These are phyloP conservation scores for Neotropicomus parvogracilis DNA, from an alignment of 1,284 basidiomycete genomes.

Conservation along the genomic window DNA sequence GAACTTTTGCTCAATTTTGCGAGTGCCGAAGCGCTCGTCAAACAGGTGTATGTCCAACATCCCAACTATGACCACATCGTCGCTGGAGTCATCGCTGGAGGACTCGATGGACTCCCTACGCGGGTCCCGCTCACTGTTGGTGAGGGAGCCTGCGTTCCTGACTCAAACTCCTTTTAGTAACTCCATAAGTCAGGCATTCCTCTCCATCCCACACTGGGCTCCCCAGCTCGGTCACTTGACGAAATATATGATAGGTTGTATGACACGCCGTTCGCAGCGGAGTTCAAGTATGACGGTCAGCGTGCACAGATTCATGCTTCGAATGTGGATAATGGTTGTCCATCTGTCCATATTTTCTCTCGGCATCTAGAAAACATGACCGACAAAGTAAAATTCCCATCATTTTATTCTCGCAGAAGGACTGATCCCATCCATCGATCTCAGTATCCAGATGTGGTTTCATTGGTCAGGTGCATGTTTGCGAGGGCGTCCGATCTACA, in stretches of 20 bases:
- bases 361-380: slow-evolving; percentile 93
- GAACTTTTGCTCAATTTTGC: slow-evolving; percentile 47
- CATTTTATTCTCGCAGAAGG: slow-evolving; percentile 1
- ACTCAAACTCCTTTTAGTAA: slow-evolving; percentile 9
- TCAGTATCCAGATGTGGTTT: slow-evolving; percentile 85
- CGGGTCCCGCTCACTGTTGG: slow-evolving; percentile 76
- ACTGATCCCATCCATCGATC: slow-evolving; percentile 22
- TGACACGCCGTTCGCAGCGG: slow-evolving; percentile 68
- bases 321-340: slow-evolving; percentile 40
- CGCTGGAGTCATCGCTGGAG: slow-evolving; percentile 57
- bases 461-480: slow-evolving; percentile 52
- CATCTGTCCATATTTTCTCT: slow-evolving; percentile 75
- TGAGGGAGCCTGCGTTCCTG: slow-evolving; percentile 42
- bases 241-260: slow-evolving; percentile 78
- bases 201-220: slow-evolving; percentile 72
- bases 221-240: slow-evolving; percentile 79
- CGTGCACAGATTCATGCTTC: slow-evolving; percentile 79
- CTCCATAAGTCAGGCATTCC: slow-evolving; percentile 52
- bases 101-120: slow-evolving; percentile 59
- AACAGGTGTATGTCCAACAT: slow-evolving; percentile 81
- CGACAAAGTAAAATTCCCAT: slow-evolving; percentile 53
- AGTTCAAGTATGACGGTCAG: slow-evolving; percentile 87
- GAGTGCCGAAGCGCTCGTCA: slow-evolving; percentile 62
- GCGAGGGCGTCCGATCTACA: slow-evolving; percentile 41
- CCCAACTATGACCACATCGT: slow-evolving; percentile 85